These are phyloP conservation scores for Solanum neorickii DNA, from an alignment of 257 asterid species.

Conservation along the genomic window DNA sequence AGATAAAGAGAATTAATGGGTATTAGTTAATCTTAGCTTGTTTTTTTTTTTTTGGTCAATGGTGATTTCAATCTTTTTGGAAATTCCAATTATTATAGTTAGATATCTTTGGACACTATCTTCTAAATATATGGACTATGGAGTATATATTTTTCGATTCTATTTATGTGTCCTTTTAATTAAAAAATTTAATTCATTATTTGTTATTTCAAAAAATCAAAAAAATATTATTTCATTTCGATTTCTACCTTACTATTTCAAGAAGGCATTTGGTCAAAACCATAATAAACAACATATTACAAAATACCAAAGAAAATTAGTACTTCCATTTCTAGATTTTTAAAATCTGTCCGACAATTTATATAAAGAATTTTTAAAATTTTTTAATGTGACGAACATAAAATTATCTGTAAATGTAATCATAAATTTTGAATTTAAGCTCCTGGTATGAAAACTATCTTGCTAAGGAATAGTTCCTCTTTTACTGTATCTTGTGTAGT, in stretches of 20 bases:
- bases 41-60: background rate
- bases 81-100: background rate
- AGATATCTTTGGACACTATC: background rate
- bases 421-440: background rate
- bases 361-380: too few relatives aligned
- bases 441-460: background rate
- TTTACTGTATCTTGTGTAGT: background rate
- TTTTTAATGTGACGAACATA: rapidly evolving
- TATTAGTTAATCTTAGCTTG: background rate
- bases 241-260: background rate
- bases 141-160: background rate
- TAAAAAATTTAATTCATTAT: background rate
- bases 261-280: background rate
- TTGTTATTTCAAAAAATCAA: background rate
- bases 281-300: background rate
- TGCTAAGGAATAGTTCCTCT: background rate
- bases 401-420: too few relatives aligned
- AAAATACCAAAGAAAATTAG: background rate
- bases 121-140: background rate
- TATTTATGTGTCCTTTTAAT: background rate
- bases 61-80: background rate
- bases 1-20: background rate
- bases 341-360: too few relatives aligned
- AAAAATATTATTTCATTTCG: background rate
- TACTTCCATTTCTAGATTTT: background rate